Evolutionary conservation across 805 yeast species (phyloP), one percentile per base, ranked within the genome.

Genomic region (Zygosaccharomyces pseudorouxii): DNA sequence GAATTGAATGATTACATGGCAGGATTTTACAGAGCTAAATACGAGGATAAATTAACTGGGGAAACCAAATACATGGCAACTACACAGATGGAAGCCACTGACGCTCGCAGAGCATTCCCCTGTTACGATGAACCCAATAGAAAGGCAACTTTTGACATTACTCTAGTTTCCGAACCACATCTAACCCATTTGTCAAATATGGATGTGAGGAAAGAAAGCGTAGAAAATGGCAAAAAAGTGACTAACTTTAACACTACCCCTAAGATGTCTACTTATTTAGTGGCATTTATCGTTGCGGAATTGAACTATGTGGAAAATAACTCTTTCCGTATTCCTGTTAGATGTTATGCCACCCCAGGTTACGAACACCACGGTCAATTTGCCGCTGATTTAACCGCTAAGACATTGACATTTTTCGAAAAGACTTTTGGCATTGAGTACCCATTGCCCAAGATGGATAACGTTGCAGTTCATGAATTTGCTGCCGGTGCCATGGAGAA

Each of bases 401-500:
- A 81, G 67, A 82, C 89, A 30, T 76, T 86, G 65, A 81, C 75
- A 46, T 85, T 83, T 69, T 86, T 84, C 63, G 89, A 85, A 56
- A 68, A 79, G 55, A 75, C 82, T 42, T 86, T 86, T 64, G 89
- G 81, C 49, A 84, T 86, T 55, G 78, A 84, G 49, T 86, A 85
- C 65, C 87, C 86, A 29, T 74, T 86, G 60, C 93, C 93, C 45
- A 86, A 86, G 69, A 77, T 83, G 72, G 93, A 86, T 64, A 78
- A 84, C 72, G 86, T 85, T 48, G 92, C 90, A 19, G 84, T 84
- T 53, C 92, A 84, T 60, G 93, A 85, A 67, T 86, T 86, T 67
- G 74, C 86, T 30, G 89, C 89, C 16, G 93, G 93, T 59, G 95
- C 95, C 42, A 86, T 86, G 95, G 95, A 86, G 70, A 86, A 86